Evolutionary conservation across 495 filamentous ascomycete genomes (phyloP).

Genomic region (Lophium mytilinum): DNA sequence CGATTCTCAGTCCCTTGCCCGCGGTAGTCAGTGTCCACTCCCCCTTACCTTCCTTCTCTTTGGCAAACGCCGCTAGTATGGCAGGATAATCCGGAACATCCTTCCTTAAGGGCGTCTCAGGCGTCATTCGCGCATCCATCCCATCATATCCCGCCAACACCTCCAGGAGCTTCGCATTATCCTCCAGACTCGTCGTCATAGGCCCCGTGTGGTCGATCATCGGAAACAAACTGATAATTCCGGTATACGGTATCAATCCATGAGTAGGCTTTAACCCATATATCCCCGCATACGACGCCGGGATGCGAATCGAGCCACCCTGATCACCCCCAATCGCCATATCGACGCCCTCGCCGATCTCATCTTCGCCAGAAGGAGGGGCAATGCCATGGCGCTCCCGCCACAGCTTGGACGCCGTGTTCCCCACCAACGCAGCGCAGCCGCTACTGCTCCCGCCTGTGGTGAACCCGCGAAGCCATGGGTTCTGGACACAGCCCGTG

Average conservation of each 20-base stretch:
- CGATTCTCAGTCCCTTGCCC: slow-evolving; percentile 4
- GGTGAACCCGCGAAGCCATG: slow-evolving; percentile 12
- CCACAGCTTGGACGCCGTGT: not conserved
- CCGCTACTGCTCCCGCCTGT: slow-evolving; percentile 8
- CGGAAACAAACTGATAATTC: slow-evolving; percentile 8
- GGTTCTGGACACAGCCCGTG: slow-evolving; percentile 12
- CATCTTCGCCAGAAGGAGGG: not conserved
- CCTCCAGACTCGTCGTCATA: slow-evolving; percentile 13
- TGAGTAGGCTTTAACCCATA: slow-evolving; percentile 27
- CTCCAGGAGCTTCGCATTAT: slow-evolving; percentile 4
- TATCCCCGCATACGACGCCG: slow-evolving; percentile 33
- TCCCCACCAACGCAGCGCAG: slow-evolving; percentile 4
- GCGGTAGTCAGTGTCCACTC: slow-evolving; percentile 4
- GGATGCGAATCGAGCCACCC: slow-evolving; percentile 38
- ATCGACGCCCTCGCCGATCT: slow-evolving; percentile 14
- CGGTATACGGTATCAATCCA: slow-evolving; percentile 12
- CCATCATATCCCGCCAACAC: slow-evolving; percentile 14
- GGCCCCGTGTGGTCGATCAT: slow-evolving; percentile 13
- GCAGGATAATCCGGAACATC: slow-evolving; percentile 5
- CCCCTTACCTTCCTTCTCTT: slow-evolving; percentile 4
- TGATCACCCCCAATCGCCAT: slow-evolving; percentile 19
- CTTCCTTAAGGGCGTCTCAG: slow-evolving; percentile 6
- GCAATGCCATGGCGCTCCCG: slow-evolving; percentile 1
- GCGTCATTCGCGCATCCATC: slow-evolving; percentile 11
- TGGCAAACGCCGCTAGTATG: not conserved